These are phyloP conservation scores for Apophysomyces variabilis DNA, from an alignment of 371 early-diverging fungal genomes.

Conservation along the genomic window DNA sequence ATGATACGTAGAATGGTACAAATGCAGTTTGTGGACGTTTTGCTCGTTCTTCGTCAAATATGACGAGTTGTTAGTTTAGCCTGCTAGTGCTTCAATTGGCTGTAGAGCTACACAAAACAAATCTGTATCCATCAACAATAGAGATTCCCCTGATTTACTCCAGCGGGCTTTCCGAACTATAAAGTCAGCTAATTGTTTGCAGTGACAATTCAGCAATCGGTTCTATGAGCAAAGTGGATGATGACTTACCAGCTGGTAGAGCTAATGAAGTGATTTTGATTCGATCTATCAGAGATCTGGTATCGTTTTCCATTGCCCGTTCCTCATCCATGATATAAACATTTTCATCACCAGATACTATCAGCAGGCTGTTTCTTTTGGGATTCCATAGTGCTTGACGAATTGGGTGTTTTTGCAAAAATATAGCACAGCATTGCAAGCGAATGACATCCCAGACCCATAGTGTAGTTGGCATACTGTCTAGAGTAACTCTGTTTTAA, in stretches of 20 bases:
- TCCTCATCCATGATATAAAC: conserved; percentile 38
- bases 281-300: conserved; percentile 11
- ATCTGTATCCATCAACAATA: conserved; percentile 42
- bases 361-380: conserved; percentile 37
- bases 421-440: conserved; percentile 43
- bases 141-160: conserved; percentile 38
- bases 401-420: conserved; percentile 56
- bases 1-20: too few species aligned
- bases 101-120: conserved; percentile 38
- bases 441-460: conserved; percentile 67
- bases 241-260: conserved; percentile 32
- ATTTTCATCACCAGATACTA: conserved; percentile 55
- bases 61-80: too few species aligned
- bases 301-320: conserved; percentile 28
- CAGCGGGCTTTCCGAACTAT: conserved; percentile 37
- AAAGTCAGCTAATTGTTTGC: conserved; percentile 38
- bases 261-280: conserved; percentile 14
- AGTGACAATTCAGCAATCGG: not conserved
- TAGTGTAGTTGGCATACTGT: conserved; percentile 64
- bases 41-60: too few species aligned
- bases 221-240: not conserved
- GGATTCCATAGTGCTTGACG: conserved; percentile 65
- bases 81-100: not conserved
- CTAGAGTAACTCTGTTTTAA: conserved; percentile 26
- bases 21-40: too few species aligned